Evolutionary conservation across 371 early-diverging fungal species (phyloP), one percentile per base, ranked within the genome.

Genomic region (Syncephalis fuscata): DNA sequence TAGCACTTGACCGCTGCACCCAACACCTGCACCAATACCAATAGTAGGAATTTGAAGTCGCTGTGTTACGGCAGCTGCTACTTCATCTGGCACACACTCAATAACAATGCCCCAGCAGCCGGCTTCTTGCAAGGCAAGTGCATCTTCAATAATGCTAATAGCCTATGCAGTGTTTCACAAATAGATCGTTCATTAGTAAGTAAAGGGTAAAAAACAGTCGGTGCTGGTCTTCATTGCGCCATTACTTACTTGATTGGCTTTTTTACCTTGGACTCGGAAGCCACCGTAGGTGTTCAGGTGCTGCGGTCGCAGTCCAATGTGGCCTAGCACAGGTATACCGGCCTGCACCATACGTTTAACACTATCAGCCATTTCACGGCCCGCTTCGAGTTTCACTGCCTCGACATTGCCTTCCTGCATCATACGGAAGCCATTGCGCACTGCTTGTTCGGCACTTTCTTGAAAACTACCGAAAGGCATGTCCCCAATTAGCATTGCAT

Each of bases 381-480:
- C 98, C 11, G 91, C 93, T 62, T 97, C 98, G 43, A 97, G 62
- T 63, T 97, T 97, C 26, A 97, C 87, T 3, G 90, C 89, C 61
- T 93, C 95, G n/a, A 76, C 80, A 43, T 80, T 68, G 19, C 87
- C 93, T 58, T 96, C 94, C 52, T 79, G 77, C 42, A 92, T 60
- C 56, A 86, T 74, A 3, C 89, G 75, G 48, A 90, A 70, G 1
- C 91, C 74, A 22, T 71, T 79, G 36, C 61, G 58, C 21, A 94
- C 65, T 11, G 92, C 92, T 25, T 80, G 70, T 36, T 73, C 68
- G 3, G 84, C 70, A 46, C 64, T 68, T 4, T 69, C 61, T 59
- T 93, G 88, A 62, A 90, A 96, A 11, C 87, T 72, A 20, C 96
- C 96, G 67, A 85, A 92, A 16, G 95, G 92, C 64, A 94, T 66